These are phyloP conservation scores for Murraya koenigii DNA, from an alignment of 345 rosid species.

Conservation along the genomic window DNA sequence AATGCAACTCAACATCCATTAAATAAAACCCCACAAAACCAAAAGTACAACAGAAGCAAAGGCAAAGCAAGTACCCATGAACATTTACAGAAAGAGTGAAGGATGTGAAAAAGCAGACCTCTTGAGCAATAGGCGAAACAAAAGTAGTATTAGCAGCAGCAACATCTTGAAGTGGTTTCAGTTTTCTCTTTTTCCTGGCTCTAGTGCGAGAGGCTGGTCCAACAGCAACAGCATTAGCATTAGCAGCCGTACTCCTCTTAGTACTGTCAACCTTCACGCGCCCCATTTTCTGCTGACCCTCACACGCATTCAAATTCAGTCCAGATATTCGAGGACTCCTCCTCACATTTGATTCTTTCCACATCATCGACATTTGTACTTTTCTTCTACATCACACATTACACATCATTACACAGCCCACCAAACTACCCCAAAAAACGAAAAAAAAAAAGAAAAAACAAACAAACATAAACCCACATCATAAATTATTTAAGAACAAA, in stretches of 20 bases:
- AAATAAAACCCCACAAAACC: neutral
- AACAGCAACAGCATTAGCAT: conserved; percentile 7
- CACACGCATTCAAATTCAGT: conserved; percentile 22
- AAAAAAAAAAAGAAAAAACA: neutral
- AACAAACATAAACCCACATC: neutral
- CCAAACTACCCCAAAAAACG: neutral
- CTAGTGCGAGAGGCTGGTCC: conserved; percentile 34
- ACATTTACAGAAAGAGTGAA: neutral
- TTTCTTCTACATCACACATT: conserved; percentile 22
- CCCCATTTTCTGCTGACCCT: conserved; percentile 12
- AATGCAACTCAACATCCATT: too few relatives aligned
- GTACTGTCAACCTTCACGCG: conserved; percentile 5
- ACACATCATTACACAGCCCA: neutral
- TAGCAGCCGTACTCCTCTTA: conserved; percentile 3
- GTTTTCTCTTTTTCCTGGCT: conserved; percentile 40
- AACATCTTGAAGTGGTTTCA: conserved; percentile 42
- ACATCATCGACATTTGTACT: conserved; percentile 32
- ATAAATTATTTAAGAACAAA: neutral
- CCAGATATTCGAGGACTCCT: conserved; percentile 51
- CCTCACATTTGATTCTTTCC: conserved; percentile 49
- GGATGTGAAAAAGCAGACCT: conserved; percentile 20
- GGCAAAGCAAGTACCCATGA: neutral
- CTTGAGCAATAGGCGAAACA: conserved; percentile 24
- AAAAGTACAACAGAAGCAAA: neutral
- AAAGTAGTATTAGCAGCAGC: conserved; percentile 19